These are phyloP conservation scores for Ogataea pini DNA, from an alignment of 805 yeast genomes.

Conservation along the genomic window DNA sequence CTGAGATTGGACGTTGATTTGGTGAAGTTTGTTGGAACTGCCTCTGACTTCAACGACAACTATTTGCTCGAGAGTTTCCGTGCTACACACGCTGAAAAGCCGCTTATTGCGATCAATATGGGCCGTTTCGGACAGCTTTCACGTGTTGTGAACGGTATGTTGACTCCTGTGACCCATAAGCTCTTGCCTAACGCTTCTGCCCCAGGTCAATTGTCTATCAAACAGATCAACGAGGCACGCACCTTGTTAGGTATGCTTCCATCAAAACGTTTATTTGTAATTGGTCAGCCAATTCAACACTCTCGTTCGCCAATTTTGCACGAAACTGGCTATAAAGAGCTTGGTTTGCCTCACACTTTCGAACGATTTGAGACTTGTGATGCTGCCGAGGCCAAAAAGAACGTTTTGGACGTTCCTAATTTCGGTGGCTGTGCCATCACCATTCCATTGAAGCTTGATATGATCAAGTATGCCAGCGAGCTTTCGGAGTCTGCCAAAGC, in stretches of 20 bases:
- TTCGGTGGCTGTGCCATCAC: slow-evolving; percentile 97
- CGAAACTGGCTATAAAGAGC: slow-evolving; percentile 69
- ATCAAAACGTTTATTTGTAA: slow-evolving; percentile 63
- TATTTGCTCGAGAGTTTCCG: slow-evolving; percentile 71
- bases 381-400: slow-evolving; percentile 54
- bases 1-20: slow-evolving; percentile 64
- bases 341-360: slow-evolving; percentile 78
- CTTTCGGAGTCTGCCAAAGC: slow-evolving; percentile 71
- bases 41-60: slow-evolving; percentile 66
- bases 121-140: slow-evolving; percentile 76
- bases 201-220: slow-evolving; percentile 73
- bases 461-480: slow-evolving; percentile 63
- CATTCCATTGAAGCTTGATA: slow-evolving; percentile 85
- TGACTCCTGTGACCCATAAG: slow-evolving; percentile 85
- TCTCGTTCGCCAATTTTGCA: slow-evolving; percentile 90
- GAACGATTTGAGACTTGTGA: slow-evolving; percentile 65
- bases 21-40: slow-evolving; percentile 82
- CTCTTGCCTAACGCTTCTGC: slow-evolving; percentile 71
- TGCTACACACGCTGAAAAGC: slow-evolving; percentile 50
- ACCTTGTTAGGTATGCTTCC: slow-evolving; percentile 62
- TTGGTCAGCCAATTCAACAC: slow-evolving; percentile 81
- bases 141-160: slow-evolving; percentile 67
- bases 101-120: slow-evolving; percentile 84
- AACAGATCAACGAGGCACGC: slow-evolving; percentile 59
- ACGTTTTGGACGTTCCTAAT: slow-evolving; percentile 46